Percentiles rank a stretch among this genome's conserved stretches.
These are phyloP conservation scores for Solanum hybrid DNA, from an alignment of 305 asterid genomes.

Conservation along the genomic window DNA sequence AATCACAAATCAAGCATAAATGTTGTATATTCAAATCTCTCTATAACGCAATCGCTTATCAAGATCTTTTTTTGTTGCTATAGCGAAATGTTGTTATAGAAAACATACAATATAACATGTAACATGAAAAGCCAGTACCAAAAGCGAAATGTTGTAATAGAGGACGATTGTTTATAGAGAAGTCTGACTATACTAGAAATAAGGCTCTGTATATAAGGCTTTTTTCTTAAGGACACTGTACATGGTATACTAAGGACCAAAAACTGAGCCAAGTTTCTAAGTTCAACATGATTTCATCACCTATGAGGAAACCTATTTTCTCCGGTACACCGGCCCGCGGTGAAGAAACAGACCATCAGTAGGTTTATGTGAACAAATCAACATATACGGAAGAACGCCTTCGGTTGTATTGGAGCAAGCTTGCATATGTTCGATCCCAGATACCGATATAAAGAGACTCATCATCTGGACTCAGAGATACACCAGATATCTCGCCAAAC, in stretches of 20 bases:
- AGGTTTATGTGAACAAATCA: slow-evolving; percentile 37
- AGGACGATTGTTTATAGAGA: background rate
- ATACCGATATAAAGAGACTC: slow-evolving; percentile 58
- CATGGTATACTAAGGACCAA: background rate
- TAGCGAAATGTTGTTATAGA: background rate
- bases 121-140: background rate
- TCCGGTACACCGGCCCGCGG: background rate
- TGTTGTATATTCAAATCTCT: background rate
- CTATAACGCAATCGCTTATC: background rate
- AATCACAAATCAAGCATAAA: background rate
- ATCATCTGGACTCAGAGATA: slow-evolving; percentile 59
- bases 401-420: slow-evolving; percentile 60
- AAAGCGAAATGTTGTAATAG: background rate
- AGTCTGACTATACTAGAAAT: background rate
- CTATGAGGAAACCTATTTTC: background rate
- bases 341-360: background rate
- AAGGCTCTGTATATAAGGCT: background rate
- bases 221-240: background rate
- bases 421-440: slow-evolving; percentile 75
- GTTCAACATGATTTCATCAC: background rate
- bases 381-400: slow-evolving; percentile 42
- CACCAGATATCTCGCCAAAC: slow-evolving; percentile 81
- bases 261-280: background rate
- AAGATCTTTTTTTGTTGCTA: background rate
- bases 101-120: background rate